Conservation (phyloP, 2,329 filamentous ascomycete genomes). For the Ceratocystis alfenasii region DNA sequence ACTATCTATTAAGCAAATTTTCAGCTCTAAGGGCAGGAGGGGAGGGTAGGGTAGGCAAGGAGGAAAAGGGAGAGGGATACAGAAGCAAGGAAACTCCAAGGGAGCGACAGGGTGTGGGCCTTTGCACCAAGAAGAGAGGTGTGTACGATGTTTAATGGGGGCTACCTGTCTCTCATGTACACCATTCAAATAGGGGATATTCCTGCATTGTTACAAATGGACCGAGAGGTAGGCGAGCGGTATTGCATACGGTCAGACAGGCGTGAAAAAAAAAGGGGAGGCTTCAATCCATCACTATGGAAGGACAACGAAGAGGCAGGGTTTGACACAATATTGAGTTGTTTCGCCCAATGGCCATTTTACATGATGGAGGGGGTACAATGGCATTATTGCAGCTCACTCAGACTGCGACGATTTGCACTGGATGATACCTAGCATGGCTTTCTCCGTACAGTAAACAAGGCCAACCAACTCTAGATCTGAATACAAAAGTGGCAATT, state of each 20-base stretch:
- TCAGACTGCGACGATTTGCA: background rate
- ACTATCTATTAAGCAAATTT: background rate
- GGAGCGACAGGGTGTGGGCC: background rate
- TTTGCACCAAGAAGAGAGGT: background rate
- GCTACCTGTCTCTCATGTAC: background rate
- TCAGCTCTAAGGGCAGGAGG: background rate
- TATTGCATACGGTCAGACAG: constrained; percentile 9
- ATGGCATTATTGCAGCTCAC: constrained; percentile 2
- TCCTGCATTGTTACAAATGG: background rate
- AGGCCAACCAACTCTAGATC: background rate
- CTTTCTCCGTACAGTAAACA: background rate
- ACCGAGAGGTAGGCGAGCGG: constrained; percentile 8
- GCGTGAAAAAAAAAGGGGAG: background rate
- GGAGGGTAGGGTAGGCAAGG: background rate
- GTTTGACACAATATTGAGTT: background rate
- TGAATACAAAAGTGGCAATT: background rate
- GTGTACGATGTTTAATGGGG: background rate
- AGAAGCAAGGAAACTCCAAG: background rate
- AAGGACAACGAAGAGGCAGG: background rate
- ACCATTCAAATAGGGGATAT: background rate
- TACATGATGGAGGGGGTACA: background rate
- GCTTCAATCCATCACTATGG: background rate
- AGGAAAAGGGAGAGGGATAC: constrained; percentile 1
- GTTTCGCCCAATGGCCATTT: background rate
- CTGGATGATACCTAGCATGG: background rate